Base-by-base conservation (phyloP, 345 rosid genomes). In the Citrus mangshanensis region DNA sequence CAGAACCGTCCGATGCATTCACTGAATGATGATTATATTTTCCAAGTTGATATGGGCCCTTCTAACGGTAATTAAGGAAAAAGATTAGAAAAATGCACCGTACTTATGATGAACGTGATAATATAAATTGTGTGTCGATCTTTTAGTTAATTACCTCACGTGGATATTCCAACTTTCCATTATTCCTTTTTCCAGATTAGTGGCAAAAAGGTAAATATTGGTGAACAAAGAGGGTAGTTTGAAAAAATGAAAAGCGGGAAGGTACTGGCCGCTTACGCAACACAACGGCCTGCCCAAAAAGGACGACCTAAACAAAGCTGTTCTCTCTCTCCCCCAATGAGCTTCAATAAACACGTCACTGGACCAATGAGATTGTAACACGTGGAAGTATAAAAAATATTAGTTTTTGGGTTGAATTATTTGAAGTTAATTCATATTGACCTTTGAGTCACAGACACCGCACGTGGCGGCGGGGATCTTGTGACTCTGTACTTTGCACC, bases 381-480 rank as follows among this genome's bases (percentile, higher is more conserved):
- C 49, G 77, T 80, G 58, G 71, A 32, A 14, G 13, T 1, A 22
- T 0, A 21, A 38, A 25, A 61, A 62, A 49, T 46, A 0, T 8
- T n/a, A 0, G 42, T 7, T 62, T 14, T 35, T 46, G 6, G 28
- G 1, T 24, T 12, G 30, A 34, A 16, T 35, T 70, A 54, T 42
- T 70, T 42, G 19, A 2, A 38, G n/a, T 60, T 70, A 42, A 58
- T 74, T 82, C 83, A 77, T 79, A 73, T 74, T 82, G 85, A 79
- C 85, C 79, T 79, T 7, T 49, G 8, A 35, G 21, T 56, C 14
- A 42, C 79, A 72, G 79, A 75, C 84, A 81, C 38, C 81, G 78
- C 82, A 83, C 81, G 84, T 83, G 84, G 82, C 81, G 79, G 82
- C 81, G 82, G 34, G 68, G 79, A 85, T 85, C 63, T 9, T 77